These are phyloP conservation scores for Lachancea nothofagi DNA, from an alignment of 805 yeast genomes.

Conservation along the genomic window DNA sequence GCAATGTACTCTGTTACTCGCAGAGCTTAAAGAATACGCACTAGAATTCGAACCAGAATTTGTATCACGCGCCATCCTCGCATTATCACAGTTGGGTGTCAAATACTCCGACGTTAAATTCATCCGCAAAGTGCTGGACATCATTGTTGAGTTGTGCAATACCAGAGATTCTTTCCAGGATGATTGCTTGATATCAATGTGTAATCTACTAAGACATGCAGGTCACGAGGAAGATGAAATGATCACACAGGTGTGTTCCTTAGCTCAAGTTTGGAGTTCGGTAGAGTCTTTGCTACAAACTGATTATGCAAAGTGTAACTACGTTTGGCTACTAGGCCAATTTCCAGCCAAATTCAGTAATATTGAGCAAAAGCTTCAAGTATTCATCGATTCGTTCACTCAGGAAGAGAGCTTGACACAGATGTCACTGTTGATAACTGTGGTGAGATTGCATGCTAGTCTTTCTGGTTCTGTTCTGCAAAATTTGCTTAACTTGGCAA, in stretches of 20 bases:
- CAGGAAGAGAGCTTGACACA: slow-evolving; percentile 61
- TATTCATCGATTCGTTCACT: slow-evolving; percentile 46
- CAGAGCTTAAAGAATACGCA: slow-evolving; percentile 73
- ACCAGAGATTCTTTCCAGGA: slow-evolving; percentile 64
- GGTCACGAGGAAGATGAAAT: slow-evolving; percentile 36
- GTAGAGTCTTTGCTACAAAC: slow-evolving; percentile 43
- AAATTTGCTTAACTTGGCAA: slow-evolving; percentile 53
- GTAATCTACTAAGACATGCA: slow-evolving; percentile 61
- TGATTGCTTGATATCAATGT: slow-evolving; percentile 50
- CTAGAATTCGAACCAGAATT: slow-evolving; percentile 82
- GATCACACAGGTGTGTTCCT: slow-evolving; percentile 24
- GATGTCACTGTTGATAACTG: slow-evolving; percentile 50
- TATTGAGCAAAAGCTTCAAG: slow-evolving; percentile 42
- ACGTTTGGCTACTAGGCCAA: slow-evolving; percentile 69
- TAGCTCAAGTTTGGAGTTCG: slow-evolving; percentile 36
- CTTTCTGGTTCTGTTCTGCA: slow-evolving; percentile 48
- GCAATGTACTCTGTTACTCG: slow-evolving; percentile 53
- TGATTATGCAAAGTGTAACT: slow-evolving; percentile 45
- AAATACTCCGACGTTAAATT: slow-evolving; percentile 41
- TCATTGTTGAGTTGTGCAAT: slow-evolving; percentile 51
- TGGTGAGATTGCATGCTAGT: slow-evolving; percentile 50
- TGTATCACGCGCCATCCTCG: slow-evolving; percentile 57
- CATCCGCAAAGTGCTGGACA: slow-evolving; percentile 52
- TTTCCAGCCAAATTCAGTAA: slow-evolving; percentile 57
- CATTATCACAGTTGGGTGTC: slow-evolving; percentile 68